A percentile compares a stretch with the other conserved stretches of the same genome.
phyloP scores from a whole-genome alignment of 2,329 filamentous ascomycete species.

The Plenodomus biglobosus region DNA sequence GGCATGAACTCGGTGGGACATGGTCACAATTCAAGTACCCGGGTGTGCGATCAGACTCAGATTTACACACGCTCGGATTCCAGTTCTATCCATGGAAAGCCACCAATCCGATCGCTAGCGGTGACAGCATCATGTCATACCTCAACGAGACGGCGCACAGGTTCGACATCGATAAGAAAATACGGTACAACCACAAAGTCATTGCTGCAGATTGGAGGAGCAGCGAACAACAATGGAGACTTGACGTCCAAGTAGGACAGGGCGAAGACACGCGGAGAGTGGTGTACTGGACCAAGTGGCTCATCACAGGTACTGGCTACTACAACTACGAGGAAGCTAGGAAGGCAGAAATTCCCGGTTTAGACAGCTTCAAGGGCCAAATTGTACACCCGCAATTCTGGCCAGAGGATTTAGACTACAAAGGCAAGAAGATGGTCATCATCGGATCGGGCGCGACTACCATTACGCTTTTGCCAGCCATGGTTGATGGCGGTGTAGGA shows the following conservation, averaged over 20 bases:
- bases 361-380: conserved; percentile 65
- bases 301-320: conserved; percentile 68
- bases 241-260: conserved; percentile 36
- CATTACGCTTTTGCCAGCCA: conserved; percentile 70
- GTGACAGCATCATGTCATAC: conserved; percentile 49
- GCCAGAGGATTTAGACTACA: conserved; percentile 68
- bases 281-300: conserved; percentile 49
- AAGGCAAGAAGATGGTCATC: conserved; percentile 67
- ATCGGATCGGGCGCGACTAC: conserved; percentile 80
- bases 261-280: conserved; percentile 39
- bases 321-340: conserved; percentile 71
- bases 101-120: conserved; percentile 49
- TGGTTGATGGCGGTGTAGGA: conserved; percentile 63
- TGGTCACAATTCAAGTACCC: conserved; percentile 80
- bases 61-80: conserved; percentile 59
- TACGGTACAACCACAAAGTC: conserved; percentile 49
- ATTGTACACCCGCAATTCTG: conserved; percentile 75
- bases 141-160: conserved; percentile 47
- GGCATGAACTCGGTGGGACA: conserved; percentile 69
- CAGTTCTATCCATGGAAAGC: conserved; percentile 69
- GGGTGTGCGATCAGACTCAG: conserved; percentile 60
- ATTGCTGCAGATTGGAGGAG: conserved; percentile 49
- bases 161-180: conserved; percentile 51
- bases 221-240: conserved; percentile 51
- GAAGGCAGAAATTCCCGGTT: conserved; percentile 63